phyloP scores from a whole-genome alignment of 768 basidiomycete genomes.

The Suillus paluster region DNA sequence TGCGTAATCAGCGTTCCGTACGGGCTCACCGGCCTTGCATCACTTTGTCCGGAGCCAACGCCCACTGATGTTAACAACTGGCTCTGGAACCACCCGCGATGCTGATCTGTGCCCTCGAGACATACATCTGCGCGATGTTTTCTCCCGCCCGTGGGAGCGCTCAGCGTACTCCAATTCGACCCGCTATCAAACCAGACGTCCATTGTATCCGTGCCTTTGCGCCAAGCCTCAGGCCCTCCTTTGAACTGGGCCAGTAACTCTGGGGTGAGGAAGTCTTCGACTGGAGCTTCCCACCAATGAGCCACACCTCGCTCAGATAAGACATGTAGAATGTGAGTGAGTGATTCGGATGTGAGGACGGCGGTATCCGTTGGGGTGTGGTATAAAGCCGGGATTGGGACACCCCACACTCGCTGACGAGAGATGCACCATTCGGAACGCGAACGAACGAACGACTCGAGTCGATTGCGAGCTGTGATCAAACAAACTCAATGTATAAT shows the following conservation, averaged over 20 bases:
- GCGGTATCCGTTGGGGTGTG: conserved; percentile 64
- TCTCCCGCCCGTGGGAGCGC: conserved; percentile 42
- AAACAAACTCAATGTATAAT: neutral
- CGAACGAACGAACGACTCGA: conserved; percentile 82
- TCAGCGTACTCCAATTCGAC: conserved; percentile 86
- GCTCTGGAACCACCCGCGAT: conserved; percentile 99
- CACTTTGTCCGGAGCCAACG: conserved; percentile 19
- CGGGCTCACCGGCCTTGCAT: conserved; percentile 45
- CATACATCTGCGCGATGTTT: conserved; percentile 78
- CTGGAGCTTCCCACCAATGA: conserved; percentile 93
- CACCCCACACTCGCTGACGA: conserved; percentile 96
- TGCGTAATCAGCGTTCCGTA: conserved; percentile 90
- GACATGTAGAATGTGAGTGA: conserved; percentile 78
- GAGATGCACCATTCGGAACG: conserved; percentile 99
- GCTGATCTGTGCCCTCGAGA: conserved; percentile 95
- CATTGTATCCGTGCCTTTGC: conserved; percentile 92
- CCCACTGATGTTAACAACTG: conserved; percentile 84
- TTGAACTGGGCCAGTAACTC: conserved; percentile 52
- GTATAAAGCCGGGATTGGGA: conserved; percentile 91
- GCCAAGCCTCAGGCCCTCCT: conserved; percentile 52
- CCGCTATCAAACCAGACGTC: conserved; percentile 99
- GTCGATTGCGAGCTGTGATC: conserved; percentile 76
- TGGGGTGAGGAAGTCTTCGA: conserved; percentile 79
- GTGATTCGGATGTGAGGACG: conserved; percentile 62
- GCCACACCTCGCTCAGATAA: conserved; percentile 72